These are phyloP conservation scores for Lasiosphaeria miniovina DNA, from an alignment of 495 filamentous ascomycete species.

Conservation along the genomic window DNA sequence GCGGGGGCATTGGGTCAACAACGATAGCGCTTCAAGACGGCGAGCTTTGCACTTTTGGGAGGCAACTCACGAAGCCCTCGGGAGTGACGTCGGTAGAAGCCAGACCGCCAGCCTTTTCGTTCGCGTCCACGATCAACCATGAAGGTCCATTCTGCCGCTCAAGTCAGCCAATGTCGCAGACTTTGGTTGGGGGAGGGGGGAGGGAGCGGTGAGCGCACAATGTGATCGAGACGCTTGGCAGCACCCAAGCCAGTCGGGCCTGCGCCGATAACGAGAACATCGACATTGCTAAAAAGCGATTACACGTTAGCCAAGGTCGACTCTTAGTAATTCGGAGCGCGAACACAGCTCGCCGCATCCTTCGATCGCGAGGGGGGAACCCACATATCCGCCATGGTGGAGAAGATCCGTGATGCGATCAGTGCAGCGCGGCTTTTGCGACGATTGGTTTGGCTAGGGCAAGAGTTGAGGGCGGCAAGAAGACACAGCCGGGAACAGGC, in stretches of 20 bases:
- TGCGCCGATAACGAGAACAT: conserved; percentile 97
- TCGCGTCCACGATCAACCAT: conserved; percentile 93
- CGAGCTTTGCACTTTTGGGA: background rate
- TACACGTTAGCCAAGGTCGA: conserved; percentile 18
- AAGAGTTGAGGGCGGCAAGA: background rate
- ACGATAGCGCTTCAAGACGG: background rate
- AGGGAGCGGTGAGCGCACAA: conserved; percentile 58
- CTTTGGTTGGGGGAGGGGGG: conserved; percentile 11
- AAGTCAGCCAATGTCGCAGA: conserved; percentile 25
- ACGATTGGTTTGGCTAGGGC: background rate
- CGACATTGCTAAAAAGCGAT: conserved; percentile 64
- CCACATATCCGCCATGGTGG: conserved; percentile 37
- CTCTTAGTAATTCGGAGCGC: too few relatives aligned
- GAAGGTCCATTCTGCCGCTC: conserved; percentile 71
- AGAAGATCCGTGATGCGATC: conserved; percentile 3
- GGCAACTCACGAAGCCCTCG: conserved; percentile 88
- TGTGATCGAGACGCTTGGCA: conserved; percentile 94
- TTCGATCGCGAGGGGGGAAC: conserved; percentile 10
- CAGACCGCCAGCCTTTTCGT: conserved; percentile 91
- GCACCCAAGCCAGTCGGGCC: conserved; percentile 95
- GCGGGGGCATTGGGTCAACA: background rate
- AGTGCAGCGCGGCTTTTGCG: background rate
- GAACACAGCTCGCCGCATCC: background rate
- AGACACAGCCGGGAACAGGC: background rate
- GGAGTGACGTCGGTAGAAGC: conserved; percentile 94